Conservation (phyloP, 768 basidiomycete species). For the Boletellus sp. region DNA sequence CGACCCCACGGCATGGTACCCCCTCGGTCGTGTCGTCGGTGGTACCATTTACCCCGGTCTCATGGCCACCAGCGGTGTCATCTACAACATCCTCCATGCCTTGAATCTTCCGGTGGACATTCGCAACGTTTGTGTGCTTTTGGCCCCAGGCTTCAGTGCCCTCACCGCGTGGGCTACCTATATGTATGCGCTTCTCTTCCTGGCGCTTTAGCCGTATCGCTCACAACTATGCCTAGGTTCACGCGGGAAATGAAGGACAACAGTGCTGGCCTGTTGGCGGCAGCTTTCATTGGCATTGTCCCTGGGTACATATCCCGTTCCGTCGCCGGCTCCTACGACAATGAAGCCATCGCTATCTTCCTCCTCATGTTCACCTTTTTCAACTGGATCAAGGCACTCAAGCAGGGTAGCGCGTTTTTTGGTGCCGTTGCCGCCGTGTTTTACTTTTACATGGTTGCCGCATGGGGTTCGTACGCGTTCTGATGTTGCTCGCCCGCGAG, state of each 20-base stretch:
- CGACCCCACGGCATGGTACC: conserved; percentile 99
- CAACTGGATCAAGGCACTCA: conserved; percentile 94
- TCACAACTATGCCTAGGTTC: conserved; percentile 54
- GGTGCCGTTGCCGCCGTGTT: conserved; percentile 90
- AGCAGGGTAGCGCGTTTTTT: conserved; percentile 88
- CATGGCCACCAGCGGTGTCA: conserved; percentile 97
- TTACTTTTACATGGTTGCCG: conserved; percentile 99
- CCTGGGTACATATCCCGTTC: conserved; percentile 99
- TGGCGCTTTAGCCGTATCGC: background rate
- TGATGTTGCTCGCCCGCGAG: background rate
- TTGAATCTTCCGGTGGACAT: conserved; percentile 96
- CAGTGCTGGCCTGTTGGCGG: conserved; percentile 93
- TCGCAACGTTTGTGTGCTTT: conserved; percentile 91
- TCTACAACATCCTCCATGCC: conserved; percentile 85
- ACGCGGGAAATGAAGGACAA: conserved; percentile 96
- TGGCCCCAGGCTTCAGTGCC: conserved; percentile 96
- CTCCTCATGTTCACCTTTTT: conserved; percentile 99
- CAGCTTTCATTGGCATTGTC: conserved; percentile 96
- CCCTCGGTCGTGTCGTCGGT: conserved; percentile 95
- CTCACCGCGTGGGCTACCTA: conserved; percentile 96
- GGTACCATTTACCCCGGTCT: conserved; percentile 98
- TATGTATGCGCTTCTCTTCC: conserved; percentile 52
- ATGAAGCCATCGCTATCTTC: conserved; percentile 99
- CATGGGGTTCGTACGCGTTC: conserved; percentile 71
- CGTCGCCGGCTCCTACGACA: conserved; percentile 98